These are phyloP conservation scores for Aspergillus sp. DNA, from an alignment of 2,329 filamentous ascomycete species.

Conservation along the genomic window DNA sequence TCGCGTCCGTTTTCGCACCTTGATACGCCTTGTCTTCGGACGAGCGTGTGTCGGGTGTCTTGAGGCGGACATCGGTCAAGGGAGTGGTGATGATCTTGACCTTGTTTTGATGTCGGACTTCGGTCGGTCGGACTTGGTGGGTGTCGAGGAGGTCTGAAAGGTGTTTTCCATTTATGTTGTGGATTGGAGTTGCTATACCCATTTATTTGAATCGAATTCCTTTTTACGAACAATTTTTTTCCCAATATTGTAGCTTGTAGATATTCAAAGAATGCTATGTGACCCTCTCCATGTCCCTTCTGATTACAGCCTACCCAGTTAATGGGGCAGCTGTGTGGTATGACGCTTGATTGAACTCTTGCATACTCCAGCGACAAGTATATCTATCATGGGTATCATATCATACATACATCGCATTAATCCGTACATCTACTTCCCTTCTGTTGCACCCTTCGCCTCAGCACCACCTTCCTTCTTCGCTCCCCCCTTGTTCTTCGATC, in stretches of 20 bases:
- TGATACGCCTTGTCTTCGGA: conserved; percentile 20
- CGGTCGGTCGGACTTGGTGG: conserved; percentile 75
- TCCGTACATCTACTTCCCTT: conserved; percentile 6
- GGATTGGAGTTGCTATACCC: no score
- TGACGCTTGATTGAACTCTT: no score
- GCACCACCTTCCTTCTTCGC: conserved; percentile 9
- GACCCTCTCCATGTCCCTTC: no score
- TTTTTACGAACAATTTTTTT: no score
- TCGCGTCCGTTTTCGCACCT: conserved; percentile 10
- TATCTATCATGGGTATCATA: no score
- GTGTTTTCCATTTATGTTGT: conserved; percentile 32
- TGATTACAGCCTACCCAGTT: no score
- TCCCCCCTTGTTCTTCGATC: conserved; percentile 13
- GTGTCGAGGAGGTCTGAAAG: conserved; percentile 91
- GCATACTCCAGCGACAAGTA: no score
- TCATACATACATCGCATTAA: no score
- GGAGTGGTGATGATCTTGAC: conserved; percentile 94
- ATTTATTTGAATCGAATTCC: no score
- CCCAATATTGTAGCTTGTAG: no score
- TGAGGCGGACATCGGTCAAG: conserved; percentile 59
- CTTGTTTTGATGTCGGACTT: conserved; percentile 69
- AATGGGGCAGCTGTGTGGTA: no score
- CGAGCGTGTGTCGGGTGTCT: conserved; percentile 34
- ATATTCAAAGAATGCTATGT: no score
- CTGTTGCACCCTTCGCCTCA: conserved; percentile 9